phyloP scores from a whole-genome alignment of 2,329 filamentous ascomycete genomes.

The Podosphaera aphanis region DNA sequence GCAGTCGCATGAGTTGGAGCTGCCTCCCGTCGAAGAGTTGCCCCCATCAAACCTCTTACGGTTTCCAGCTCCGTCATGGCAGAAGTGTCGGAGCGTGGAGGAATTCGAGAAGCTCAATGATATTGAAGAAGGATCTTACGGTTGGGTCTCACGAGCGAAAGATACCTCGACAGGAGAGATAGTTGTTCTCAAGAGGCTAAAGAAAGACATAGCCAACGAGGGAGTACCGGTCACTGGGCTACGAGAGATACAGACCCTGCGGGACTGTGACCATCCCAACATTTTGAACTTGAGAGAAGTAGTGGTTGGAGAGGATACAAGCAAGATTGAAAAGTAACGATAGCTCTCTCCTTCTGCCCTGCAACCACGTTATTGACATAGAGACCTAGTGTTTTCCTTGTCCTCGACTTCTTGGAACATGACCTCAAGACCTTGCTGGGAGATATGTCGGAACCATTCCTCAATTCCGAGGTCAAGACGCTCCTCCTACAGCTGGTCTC shows the following conservation, averaged over 20 bases:
- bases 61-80: slow-evolving; percentile 46
- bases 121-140: slow-evolving; percentile 94
- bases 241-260: slow-evolving; percentile 78
- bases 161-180: slow-evolving; percentile 52
- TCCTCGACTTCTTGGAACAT: slow-evolving; percentile 95
- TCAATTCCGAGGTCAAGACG: slow-evolving; percentile 79
- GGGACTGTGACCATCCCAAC: slow-evolving; percentile 58
- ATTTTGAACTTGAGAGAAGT: slow-evolving; percentile 67
- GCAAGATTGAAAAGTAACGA: slow-evolving; percentile 28
- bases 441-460: slow-evolving; percentile 83
- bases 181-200: slow-evolving; percentile 82
- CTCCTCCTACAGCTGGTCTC: slow-evolving; percentile 62
- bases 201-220: slow-evolving; percentile 58
- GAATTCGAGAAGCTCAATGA: slow-evolving; percentile 84
- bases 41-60: slow-evolving; percentile 37
- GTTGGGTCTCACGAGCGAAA: slow-evolving; percentile 69
- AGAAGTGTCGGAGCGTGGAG: slow-evolving; percentile 51
- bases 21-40: slow-evolving; percentile 14
- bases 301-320: slow-evolving; percentile 44
- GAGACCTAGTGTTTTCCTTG: slow-evolving; percentile 53
- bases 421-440: slow-evolving; percentile 83
- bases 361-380: slow-evolving; percentile 2
- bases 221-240: slow-evolving; percentile 70
- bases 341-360: background rate
- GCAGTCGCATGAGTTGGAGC: slow-evolving; percentile 16